Evolutionary conservation across 1,284 basidiomycete species (phyloP), one percentile per base, ranked within the genome.

Genomic region (Cutaneotrichosporon sp.): DNA sequence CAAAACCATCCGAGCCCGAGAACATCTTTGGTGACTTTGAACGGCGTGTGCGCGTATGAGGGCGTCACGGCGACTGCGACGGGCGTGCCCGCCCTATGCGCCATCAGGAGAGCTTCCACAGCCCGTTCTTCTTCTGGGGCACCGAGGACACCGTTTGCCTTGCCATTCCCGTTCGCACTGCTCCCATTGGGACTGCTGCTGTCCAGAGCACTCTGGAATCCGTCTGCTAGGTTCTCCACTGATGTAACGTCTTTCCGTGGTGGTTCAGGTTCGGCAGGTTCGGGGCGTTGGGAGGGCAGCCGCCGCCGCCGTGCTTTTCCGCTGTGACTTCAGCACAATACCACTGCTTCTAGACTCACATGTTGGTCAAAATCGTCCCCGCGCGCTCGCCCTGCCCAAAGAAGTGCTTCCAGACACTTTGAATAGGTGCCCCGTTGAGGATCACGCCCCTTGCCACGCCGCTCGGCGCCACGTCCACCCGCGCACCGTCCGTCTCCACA

Each of bases 1-100:
- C 69, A 75, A 58, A 71, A 74, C 68, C 68, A 75, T n/a, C 73
- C 73, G 4, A 75, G 60, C 1, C 68, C 63, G 29, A 71, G 51
- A 19, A 67, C 61, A 1, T 65, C 56, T n/a, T 63, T 48, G 4
- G 66, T 64, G 5, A 72, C 63, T 25, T 61, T 59, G 55, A 70
- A 74, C 14, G 71, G 71, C 4, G 63, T 58, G 9, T 55, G 49
- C 5, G 50, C 19, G 39, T 66, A 73, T 45, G 73, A 70, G 24
- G 70, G 61, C 0, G 63, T 55, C 0, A 72, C 63, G 2, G 64
- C 66, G 1, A 75, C 16, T 11, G 64, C 68, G 2, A 75, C 55
- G 0, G 73, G 72, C 0, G 61, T 65, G 19, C 67, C 51, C 4
- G 63, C 61, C n/a, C 68, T 54, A 22, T 73, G 66, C 0, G 72